Percentiles rank a stretch among this genome's conserved stretches.
Conservation (phyloP, 1,139 yeast genomes). For the Yarrowia galli region DNA sequence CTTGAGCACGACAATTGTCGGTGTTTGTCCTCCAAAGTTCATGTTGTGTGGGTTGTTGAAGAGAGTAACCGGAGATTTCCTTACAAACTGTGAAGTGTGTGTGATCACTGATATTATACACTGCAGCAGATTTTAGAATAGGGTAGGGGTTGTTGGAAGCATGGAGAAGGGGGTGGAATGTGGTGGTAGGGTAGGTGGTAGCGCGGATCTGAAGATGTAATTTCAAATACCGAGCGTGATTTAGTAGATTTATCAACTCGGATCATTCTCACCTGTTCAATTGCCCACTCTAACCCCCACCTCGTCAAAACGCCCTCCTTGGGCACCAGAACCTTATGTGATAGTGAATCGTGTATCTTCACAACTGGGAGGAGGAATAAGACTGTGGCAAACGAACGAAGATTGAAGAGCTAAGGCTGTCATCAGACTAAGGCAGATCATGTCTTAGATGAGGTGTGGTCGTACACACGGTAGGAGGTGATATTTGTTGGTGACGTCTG, state of each 20-base stretch:
- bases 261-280: not conserved
- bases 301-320: not conserved
- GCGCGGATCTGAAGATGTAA: no score
- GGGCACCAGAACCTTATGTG: constrained; percentile 13
- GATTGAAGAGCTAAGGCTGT: not conserved
- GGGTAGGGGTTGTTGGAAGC: constrained; percentile 30
- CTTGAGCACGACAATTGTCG: constrained; percentile 94
- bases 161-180: constrained; percentile 14
- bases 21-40: constrained; percentile 92
- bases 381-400: not conserved
- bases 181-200: no score
- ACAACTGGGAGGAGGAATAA: not conserved
- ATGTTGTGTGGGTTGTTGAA: constrained; percentile 50
- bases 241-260: not conserved
- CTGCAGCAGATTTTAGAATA: constrained; percentile 23
- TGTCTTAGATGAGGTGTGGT: no score
- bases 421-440: no score
- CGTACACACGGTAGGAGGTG: no score
- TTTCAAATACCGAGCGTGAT: no score
- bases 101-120: not conserved
- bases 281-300: not conserved
- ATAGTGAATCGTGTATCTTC: constrained; percentile 2
- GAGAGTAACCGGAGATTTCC: no score
- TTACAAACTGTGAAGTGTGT: no score
- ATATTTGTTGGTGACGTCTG: no score